Percentiles rank a stretch among this genome's conserved stretches.
Evolutionary conservation across 2,329 filamentous ascomycete species (phyloP).

Genomic region (Pseudogymnoascus sp.): DNA sequence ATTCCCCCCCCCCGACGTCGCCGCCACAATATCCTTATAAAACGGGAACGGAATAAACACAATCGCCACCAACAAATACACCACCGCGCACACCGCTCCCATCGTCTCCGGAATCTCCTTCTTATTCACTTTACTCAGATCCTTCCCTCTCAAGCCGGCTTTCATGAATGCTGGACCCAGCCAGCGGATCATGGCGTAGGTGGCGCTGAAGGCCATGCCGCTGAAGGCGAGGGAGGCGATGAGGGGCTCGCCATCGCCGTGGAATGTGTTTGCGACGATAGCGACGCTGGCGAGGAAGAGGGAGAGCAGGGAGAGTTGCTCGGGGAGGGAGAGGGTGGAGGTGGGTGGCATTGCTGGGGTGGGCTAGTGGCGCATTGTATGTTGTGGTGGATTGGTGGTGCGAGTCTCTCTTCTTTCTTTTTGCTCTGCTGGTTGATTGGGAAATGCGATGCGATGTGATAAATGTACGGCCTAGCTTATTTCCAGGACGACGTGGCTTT

Average conservation of each 20-base stretch:
- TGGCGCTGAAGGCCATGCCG: conserved; percentile 71
- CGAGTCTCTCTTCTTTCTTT: no score
- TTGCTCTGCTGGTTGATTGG: neutral
- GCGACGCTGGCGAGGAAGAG: conserved; percentile 64
- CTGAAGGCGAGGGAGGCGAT: conserved; percentile 84
- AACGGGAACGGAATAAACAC: conserved; percentile 95
- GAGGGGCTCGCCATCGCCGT: conserved; percentile 77
- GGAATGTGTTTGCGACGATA: conserved; percentile 73
- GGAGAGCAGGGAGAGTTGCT: conserved; percentile 50
- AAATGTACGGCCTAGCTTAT: no score
- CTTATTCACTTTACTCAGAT: conserved; percentile 71
- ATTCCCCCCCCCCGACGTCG: conserved; percentile 89
- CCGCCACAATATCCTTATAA: conserved; percentile 94
- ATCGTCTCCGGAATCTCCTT: conserved; percentile 89
- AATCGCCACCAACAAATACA: conserved; percentile 84
- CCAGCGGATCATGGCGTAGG: conserved; percentile 86
- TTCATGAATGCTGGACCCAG: conserved; percentile 83
- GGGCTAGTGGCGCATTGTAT: neutral
- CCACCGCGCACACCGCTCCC: conserved; percentile 86
- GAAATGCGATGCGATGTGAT: no score
- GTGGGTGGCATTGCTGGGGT: conserved; percentile 13
- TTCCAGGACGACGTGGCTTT: neutral
- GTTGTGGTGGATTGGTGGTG: neutral
- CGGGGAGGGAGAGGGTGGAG: conserved; percentile 41
- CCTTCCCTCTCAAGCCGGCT: conserved; percentile 81